Evolutionary conservation across 2,329 filamentous ascomycete species (phyloP), one percentile per base, ranked within the genome.

Genomic region (Leptographium galeiforme): DNA sequence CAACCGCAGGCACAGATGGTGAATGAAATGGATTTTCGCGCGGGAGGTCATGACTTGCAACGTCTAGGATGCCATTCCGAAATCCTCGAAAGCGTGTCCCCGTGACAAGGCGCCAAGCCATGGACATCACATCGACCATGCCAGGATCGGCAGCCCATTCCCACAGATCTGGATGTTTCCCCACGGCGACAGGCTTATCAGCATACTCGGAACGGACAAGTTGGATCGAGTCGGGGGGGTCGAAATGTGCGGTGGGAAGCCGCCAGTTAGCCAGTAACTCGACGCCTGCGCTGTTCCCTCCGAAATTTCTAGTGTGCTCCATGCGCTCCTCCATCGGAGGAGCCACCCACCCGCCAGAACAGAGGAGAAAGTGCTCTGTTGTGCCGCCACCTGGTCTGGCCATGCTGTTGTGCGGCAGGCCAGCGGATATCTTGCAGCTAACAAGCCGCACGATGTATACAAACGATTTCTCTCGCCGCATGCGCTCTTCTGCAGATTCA

Each of bases 81-180:
- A 63, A 60, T 10, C 60, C 60, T 2, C 57, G 34, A 44, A 51
- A 63, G 48, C 57, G 52, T 41, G 46, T 54, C 33, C 58, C 59
- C 4, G 44, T 44, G 19, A 61, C 10, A 12, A 63, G 56, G 53
- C 58, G 55, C 57, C 57, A 62, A 1, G 56, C 55, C 61, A 63
- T 59, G 53, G 57, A 60, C 48, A 60, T 56, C 12, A 63, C 58
- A 48, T 63, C 61, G 55, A 62, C 61, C 10, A 58, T 51, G 14
- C 49, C 52, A 11, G 62, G 61, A 11, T 64, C 61, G 25, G 53
- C 52, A 11, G 55, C 53, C 48, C 61, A 55, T 12, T 10, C n/a
- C 61, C 62, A 63, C 16, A 63, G 1, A 4, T 59, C 59, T 0
- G 58, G 41, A 1, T 45, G 19, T 14, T 56, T 55, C 30, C 61